Evolutionary conservation across 2,329 filamentous ascomycete genomes (phyloP).

Genomic region (Aureobasidium melanogenum): DNA sequence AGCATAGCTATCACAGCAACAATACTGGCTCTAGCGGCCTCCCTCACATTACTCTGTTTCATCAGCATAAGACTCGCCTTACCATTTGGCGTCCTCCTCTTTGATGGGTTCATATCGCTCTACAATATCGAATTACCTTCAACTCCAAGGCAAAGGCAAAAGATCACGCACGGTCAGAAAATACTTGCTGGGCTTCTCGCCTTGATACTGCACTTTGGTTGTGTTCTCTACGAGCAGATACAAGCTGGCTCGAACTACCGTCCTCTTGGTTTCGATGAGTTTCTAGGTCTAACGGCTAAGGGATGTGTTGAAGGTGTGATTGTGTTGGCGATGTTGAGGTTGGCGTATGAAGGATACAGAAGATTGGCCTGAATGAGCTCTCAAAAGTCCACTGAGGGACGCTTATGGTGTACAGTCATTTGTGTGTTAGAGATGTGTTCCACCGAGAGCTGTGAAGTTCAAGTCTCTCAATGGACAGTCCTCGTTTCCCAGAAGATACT

Average conservation of each 20-base stretch:
- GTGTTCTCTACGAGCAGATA: not conserved
- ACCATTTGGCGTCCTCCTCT: not conserved
- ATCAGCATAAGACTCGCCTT: not conserved
- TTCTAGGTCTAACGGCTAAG: not conserved
- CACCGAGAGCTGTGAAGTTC: no score
- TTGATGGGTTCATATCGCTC: not conserved
- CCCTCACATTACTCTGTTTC: not conserved
- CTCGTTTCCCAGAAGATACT: no score
- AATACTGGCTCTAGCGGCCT: not conserved
- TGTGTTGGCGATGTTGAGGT: not conserved
- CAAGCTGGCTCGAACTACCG: not conserved
- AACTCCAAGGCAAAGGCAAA: not conserved
- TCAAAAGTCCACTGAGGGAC: no score
- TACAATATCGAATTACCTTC: not conserved
- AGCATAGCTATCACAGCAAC: not conserved
- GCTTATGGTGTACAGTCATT: no score
- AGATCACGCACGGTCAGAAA: not conserved
- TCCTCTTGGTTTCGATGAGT: not conserved
- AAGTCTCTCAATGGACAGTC: no score
- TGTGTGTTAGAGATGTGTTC: no score
- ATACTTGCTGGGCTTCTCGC: not conserved
- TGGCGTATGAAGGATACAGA: not conserved
- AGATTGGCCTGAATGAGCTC: not conserved
- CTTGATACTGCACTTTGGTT: not conserved
- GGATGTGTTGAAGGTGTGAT: not conserved